phyloP scores from a whole-genome alignment of 768 basidiomycete genomes.

The Lentinula boryana region DNA sequence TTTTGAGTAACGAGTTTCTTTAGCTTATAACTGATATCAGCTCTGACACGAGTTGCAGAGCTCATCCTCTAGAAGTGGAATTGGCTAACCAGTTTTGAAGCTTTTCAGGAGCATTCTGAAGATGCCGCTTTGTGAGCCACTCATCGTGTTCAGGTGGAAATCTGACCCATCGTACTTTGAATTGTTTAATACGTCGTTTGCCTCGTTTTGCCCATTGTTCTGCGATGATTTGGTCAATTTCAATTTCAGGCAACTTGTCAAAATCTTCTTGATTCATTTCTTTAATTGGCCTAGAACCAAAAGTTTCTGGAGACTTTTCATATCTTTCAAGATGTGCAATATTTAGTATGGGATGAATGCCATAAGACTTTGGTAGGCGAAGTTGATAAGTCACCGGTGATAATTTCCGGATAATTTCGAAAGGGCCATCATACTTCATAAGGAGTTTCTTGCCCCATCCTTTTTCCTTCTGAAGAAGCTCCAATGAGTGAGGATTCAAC shows the following conservation, averaged over 20 bases:
- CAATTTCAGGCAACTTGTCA: background rate
- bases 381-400: conserved; percentile 22
- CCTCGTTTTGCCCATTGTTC: background rate
- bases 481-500: background rate
- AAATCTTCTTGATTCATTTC: conserved; percentile 11
- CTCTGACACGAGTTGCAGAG: too few species aligned
- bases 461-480: background rate
- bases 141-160: background rate
- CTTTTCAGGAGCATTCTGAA: background rate
- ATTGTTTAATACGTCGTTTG: background rate
- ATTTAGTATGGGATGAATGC: conserved; percentile 26
- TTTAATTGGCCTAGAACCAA: conserved; percentile 11
- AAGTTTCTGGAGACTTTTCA: conserved; percentile 13
- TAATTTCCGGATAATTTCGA: conserved; percentile 21
- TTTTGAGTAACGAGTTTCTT: too few species aligned
- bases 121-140: background rate
- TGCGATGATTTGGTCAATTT: background rate
- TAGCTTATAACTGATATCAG: too few species aligned
- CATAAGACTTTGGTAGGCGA: conserved; percentile 20
- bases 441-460: conserved; percentile 20
- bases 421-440: conserved; percentile 24
- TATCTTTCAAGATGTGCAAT: conserved; percentile 26
- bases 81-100: background rate
- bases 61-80: too few species aligned
- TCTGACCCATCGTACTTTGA: conserved; percentile 2